Base-by-base conservation (phyloP, 495 filamentous ascomycete genomes). In the Rhypophila decipiens region DNA sequence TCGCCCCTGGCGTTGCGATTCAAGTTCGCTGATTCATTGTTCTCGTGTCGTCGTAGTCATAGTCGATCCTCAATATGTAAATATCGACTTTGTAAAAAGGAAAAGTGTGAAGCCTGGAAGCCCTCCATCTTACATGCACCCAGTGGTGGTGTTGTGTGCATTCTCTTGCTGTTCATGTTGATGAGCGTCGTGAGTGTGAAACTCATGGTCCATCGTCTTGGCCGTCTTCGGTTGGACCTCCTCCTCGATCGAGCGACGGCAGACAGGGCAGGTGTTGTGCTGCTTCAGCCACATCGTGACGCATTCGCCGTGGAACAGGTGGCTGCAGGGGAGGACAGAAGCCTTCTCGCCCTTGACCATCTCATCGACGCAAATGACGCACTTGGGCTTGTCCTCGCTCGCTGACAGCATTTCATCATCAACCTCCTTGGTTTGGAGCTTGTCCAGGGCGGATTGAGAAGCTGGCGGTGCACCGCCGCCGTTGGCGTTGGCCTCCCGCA, bases 361-460 rank as follows among this genome's bases (percentile, higher is more conserved):
- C 4, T 86, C 75, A 42, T 96, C 91, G 75, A 96, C 96, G 57
- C 91, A 97, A 48, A 95, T 88, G 31, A 85, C 86, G 58, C 89
- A 95, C 50, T 90, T 87, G 3, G 75, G 80, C 47, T 66, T 71
- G 8, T 60, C 56, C 31, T 73, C 72, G 13, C 57, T 60, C 5
- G 52, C 83, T 22, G 23, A 33, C 5, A 89, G 64, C 77, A 89
- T 81, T 39, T 80, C 71, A 31, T 71, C 66, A 34, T 84, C 73
- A 8, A 90, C 59, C 34, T 73, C 75, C 52, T 80, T 84, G 52
- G 77, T 83, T 0, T 83, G 83, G 2, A 97, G 69, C 23, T 76
- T 70, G 8, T 72, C 77, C 50, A 97, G 91, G 2, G 85, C 86
- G 12, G 73, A 75, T 34, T 79, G 77, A 4, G 84, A 67, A 27